phyloP scores from a whole-genome alignment of 805 yeast species.

The Zygoascus biomembranicola region DNA sequence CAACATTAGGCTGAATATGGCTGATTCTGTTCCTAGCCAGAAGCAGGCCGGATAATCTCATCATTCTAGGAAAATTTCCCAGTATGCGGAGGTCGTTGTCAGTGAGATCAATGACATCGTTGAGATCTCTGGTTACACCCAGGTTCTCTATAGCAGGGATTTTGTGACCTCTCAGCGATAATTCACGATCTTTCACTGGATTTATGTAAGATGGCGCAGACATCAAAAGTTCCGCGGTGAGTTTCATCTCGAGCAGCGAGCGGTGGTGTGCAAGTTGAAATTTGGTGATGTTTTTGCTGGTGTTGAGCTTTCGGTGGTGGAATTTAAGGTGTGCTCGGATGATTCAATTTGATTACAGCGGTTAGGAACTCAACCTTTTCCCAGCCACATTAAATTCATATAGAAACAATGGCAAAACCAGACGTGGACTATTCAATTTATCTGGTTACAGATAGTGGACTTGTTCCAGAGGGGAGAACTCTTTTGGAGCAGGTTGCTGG shows the following conservation, averaged over 20 bases:
- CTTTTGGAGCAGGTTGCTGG: constrained; percentile 51
- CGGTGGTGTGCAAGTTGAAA: background rate
- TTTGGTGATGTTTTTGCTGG: too few relatives aligned
- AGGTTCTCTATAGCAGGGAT: constrained; percentile 39
- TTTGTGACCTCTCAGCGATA: constrained; percentile 33
- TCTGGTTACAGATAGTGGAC: constrained; percentile 70
- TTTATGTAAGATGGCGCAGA: constrained; percentile 46
- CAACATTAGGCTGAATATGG: constrained; percentile 31
- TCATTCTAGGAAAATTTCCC: constrained; percentile 39
- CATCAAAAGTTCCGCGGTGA: constrained; percentile 42
- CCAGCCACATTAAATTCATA: too few relatives aligned
- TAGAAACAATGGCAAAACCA: background rate
- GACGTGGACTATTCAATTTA: constrained; percentile 53
- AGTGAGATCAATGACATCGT: constrained; percentile 61
- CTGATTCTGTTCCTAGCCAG: constrained; percentile 56
- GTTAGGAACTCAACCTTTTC: too few relatives aligned
- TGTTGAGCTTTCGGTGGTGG: too few relatives aligned
- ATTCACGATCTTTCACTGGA: constrained; percentile 34
- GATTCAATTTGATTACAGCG: too few relatives aligned
- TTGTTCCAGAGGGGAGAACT: constrained; percentile 54
- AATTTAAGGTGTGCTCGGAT: too few relatives aligned
- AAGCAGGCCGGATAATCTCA: constrained; percentile 44
- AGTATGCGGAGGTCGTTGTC: constrained; percentile 61
- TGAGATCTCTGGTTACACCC: constrained; percentile 34
- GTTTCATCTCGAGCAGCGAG: constrained; percentile 37